Percentiles rank a stretch among this genome's conserved stretches.
Evolutionary conservation across 768 basidiomycete genomes (phyloP).

Genomic region (Tricholoma saponaceum): DNA sequence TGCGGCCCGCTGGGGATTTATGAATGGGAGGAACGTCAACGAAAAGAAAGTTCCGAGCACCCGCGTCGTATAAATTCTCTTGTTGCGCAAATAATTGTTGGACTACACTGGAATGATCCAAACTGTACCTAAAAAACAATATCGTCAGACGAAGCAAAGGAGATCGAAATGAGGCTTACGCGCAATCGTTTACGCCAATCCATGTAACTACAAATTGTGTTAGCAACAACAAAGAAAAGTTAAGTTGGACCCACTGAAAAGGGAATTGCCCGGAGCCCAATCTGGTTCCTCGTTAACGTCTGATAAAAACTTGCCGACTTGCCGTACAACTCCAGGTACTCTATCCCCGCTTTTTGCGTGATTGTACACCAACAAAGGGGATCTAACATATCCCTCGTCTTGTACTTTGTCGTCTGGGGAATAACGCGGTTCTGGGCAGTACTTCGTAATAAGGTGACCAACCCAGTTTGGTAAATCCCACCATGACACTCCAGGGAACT

Average conservation of each 20-base stretch:
- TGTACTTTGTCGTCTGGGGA: conserved; percentile 23
- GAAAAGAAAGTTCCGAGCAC: conserved; percentile 54
- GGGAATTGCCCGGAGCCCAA: conserved; percentile 32
- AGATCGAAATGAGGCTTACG: conserved; percentile 27
- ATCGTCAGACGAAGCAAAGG: background rate
- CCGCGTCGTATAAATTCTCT: conserved; percentile 43
- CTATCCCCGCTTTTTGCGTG: conserved; percentile 54
- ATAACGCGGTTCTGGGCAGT: conserved; percentile 32
- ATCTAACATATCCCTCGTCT: conserved; percentile 23
- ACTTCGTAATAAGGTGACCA: conserved; percentile 47
- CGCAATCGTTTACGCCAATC: conserved; percentile 68
- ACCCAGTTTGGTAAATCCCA: conserved; percentile 58
- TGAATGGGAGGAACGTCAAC: conserved; percentile 56
- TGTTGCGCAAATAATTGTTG: conserved; percentile 39
- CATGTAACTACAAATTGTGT: conserved; percentile 43
- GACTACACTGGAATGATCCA: conserved; percentile 21
- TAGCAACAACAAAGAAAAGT: background rate
- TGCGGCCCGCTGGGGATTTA: conserved; percentile 38
- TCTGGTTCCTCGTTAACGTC: conserved; percentile 29
- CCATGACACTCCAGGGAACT: conserved; percentile 47
- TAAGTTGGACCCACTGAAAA: conserved; percentile 38
- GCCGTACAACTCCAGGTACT: conserved; percentile 35
- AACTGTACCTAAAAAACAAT: background rate
- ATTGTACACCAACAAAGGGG: conserved; percentile 48
- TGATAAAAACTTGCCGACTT: conserved; percentile 39